Evolutionary conservation across 805 yeast species (phyloP), one percentile per base, ranked within the genome.

Genomic region (Peterozyma xylosa): DNA sequence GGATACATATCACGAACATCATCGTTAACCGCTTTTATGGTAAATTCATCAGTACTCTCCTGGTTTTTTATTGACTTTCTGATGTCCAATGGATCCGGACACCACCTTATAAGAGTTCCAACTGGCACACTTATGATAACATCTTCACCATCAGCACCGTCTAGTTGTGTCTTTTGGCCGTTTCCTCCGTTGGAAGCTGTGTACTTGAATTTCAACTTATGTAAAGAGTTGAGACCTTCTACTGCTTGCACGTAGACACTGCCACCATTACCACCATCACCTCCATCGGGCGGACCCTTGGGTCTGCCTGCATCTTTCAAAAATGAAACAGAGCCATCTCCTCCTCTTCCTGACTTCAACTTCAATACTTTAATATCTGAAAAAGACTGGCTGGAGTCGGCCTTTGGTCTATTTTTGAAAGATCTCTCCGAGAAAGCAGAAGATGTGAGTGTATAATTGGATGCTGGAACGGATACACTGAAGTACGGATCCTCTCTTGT

Each of bases 251-350:
- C 77, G 57, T 83, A 91, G 2, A 93, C 74, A 42, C 82, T 73
- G 2, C 99, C 99, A 17, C 99, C 99, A 48, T 71, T 67, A 4
- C 98, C 99, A 30, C 99, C 99, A 64, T 93, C 97, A 9, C 99
- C 99, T n/a, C 99, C 99, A 61, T 90, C 95, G 0, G 99, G 96
- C 0, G 99, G 98, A 0, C 99, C 99, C 15, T 74, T 72, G 0
- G 96, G 72, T 37, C 86, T 65, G 35, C 89, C 86, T 3, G 96
- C 86, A 52, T 88, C 98, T 50, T 96, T 70, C 47, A 82, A 74
- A 62, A 93, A 93, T 0, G 97, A 84, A 0, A 88, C 82, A 30
- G 76, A 70, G 6, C 99, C 99, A 57, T 82, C 71, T 2, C 99
- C 99, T 16, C 99, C 99, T 35, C 66, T 70, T 0, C 99, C 99